These are phyloP conservation scores for Termitomyces heimii DNA, from an alignment of 768 basidiomycete genomes.

Conservation along the genomic window DNA sequence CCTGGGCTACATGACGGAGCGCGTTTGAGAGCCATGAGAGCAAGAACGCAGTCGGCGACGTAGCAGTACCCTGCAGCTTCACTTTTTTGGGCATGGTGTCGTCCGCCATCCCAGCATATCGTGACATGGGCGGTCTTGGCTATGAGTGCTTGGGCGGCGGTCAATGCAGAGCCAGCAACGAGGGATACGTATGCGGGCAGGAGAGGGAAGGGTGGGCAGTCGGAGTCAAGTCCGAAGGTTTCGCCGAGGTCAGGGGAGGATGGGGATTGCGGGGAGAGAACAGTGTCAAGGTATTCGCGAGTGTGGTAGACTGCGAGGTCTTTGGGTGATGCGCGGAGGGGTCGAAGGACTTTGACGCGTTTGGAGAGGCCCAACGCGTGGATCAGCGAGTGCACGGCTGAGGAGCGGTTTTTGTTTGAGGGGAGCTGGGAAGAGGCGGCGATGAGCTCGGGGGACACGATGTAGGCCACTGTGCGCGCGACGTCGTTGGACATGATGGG, in stretches of 20 bases:
- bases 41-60: constrained; percentile 83
- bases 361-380: constrained; percentile 39
- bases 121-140: constrained; percentile 49
- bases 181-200: constrained; percentile 64
- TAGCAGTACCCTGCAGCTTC: constrained; percentile 91
- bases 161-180: constrained; percentile 74
- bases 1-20: constrained; percentile 10
- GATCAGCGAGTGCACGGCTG: constrained; percentile 60
- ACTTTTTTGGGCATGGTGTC: constrained; percentile 81
- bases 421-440: constrained; percentile 58
- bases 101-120: constrained; percentile 90
- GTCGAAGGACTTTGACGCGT: constrained; percentile 42
- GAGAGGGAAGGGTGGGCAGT: constrained; percentile 74
- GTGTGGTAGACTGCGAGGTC: constrained; percentile 69
- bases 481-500: neutral
- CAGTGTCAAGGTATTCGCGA: constrained; percentile 60
- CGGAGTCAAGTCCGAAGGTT: constrained; percentile 35
- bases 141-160: constrained; percentile 59
- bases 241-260: constrained; percentile 9
- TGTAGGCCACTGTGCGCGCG: constrained; percentile 30
- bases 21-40: constrained; percentile 65
- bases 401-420: constrained; percentile 61
- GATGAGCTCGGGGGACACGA: constrained; percentile 53
- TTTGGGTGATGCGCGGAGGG: constrained; percentile 44
- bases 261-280: constrained; percentile 25